Evolutionary conservation across 371 early-diverging fungal genomes (phyloP).

Genomic region (Saksenaea vasiformis): DNA sequence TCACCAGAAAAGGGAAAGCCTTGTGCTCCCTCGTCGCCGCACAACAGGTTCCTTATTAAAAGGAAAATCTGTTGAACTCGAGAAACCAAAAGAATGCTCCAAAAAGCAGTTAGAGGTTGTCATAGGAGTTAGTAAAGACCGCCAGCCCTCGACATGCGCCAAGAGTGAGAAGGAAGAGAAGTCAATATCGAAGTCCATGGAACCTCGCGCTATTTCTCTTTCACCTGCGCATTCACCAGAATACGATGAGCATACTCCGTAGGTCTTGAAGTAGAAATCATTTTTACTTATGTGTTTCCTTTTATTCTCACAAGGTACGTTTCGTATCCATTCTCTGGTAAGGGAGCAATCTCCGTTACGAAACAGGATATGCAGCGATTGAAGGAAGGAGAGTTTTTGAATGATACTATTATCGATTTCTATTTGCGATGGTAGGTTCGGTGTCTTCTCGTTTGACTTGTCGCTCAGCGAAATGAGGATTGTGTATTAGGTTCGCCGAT

Average conservation of each 20-base stretch:
- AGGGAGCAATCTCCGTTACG: slow-evolving; percentile 32
- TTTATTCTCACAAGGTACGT: not conserved
- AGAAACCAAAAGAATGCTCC: too few relatives aligned
- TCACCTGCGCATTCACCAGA: not conserved
- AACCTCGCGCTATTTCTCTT: not conserved
- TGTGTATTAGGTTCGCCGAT: slow-evolving; percentile 12
- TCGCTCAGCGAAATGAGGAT: not conserved
- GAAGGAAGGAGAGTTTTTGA: slow-evolving; percentile 54
- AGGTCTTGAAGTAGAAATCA: not conserved
- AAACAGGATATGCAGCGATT: slow-evolving; percentile 48
- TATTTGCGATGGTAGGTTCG: slow-evolving; percentile 44
- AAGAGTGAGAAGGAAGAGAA: not conserved
- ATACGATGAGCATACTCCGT: not conserved
- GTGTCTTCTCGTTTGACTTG: not conserved
- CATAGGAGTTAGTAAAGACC: too few relatives aligned
- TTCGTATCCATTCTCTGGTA: slow-evolving; percentile 21
- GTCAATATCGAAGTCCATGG: not conserved
- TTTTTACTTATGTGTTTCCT: not conserved
- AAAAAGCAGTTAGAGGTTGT: too few relatives aligned
- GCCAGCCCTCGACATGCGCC: too few relatives aligned
- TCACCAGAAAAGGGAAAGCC: too few relatives aligned
- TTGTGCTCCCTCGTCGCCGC: too few relatives aligned
- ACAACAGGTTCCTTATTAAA: not conserved
- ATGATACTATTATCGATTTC: slow-evolving; percentile 64
- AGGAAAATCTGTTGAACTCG: not conserved